phyloP scores from a whole-genome alignment of 2,329 filamentous ascomycete genomes.

The Fusarium napiforme region DNA sequence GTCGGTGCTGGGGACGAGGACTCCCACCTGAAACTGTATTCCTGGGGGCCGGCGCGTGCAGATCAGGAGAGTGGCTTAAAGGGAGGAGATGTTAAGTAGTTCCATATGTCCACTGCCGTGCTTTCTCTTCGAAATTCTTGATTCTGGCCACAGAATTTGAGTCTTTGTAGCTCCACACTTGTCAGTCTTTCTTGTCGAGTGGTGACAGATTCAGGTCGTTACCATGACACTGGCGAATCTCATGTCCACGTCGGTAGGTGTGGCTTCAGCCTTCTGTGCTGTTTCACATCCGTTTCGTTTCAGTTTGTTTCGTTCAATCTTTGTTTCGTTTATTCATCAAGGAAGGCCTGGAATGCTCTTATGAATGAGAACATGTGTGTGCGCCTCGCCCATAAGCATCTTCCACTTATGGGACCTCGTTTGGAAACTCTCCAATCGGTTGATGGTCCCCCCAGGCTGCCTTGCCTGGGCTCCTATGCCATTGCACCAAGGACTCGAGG shows the following conservation, averaged over 20 bases:
- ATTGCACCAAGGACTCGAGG: neutral
- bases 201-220: neutral
- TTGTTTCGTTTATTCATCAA: neutral
- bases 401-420: neutral
- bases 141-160: neutral
- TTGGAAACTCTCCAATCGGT: neutral
- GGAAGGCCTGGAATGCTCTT: neutral
- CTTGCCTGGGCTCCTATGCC: neutral
- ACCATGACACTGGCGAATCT: neutral
- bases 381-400: neutral
- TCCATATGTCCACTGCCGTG: neutral
- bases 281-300: neutral
- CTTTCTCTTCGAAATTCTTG: neutral
- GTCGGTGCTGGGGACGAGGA: neutral
- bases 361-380: neutral
- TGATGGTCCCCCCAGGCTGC: neutral
- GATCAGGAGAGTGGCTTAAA: neutral
- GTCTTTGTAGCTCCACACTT: neutral
- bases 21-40: neutral
- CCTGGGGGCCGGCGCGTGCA: neutral
- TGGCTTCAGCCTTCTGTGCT: neutral
- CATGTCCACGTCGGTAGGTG: neutral
- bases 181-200: neutral
- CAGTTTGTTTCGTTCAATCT: neutral
- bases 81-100: slow-evolving; percentile 9